phyloP scores from a whole-genome alignment of 805 yeast genomes.

The Kazachstania kunashirensis region DNA sequence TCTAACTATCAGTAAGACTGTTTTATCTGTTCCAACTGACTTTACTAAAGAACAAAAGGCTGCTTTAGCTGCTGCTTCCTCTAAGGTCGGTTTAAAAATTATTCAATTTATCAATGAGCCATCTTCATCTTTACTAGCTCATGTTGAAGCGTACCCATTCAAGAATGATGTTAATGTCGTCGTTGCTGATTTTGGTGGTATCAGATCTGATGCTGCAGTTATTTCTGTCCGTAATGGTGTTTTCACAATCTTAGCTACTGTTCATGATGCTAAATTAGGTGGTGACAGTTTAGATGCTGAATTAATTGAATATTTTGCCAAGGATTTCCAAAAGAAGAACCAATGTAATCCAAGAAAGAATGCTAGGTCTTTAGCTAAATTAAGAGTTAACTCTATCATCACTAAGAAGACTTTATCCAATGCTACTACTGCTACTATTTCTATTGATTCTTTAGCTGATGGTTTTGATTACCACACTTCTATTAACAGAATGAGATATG shows the following conservation, averaged over 20 bases:
- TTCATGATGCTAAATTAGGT: conserved; percentile 74
- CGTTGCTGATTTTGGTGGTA: conserved; percentile 95
- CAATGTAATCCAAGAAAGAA: conserved; percentile 70
- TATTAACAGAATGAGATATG: conserved; percentile 89
- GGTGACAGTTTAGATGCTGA: conserved; percentile 80
- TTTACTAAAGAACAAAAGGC: conserved; percentile 65
- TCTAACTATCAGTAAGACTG: conserved; percentile 66
- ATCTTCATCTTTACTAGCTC: conserved; percentile 81
- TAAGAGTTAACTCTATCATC: conserved; percentile 68
- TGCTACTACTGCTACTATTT: conserved; percentile 78
- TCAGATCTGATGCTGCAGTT: conserved; percentile 92
- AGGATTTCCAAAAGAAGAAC: conserved; percentile 87
- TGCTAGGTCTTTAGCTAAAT: conserved; percentile 81
- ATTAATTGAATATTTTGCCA: conserved; percentile 74
- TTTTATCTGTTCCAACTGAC: conserved; percentile 84
- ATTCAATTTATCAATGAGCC: conserved; percentile 89
- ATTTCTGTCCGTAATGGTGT: conserved; percentile 90
- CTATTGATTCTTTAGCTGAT: conserved; percentile 88
- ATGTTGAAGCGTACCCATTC: conserved; percentile 41
- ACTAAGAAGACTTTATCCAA: conserved; percentile 89
- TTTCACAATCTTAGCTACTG: conserved; percentile 77
- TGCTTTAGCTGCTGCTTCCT: conserved; percentile 51
- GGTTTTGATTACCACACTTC: conserved; percentile 90
- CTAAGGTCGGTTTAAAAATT: conserved; percentile 65
- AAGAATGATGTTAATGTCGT: conserved; percentile 36